Evolutionary conservation across 352 stramenopile species (phyloP), one percentile per base, ranked within the genome.

Genomic region (Pythium aristosporum): DNA sequence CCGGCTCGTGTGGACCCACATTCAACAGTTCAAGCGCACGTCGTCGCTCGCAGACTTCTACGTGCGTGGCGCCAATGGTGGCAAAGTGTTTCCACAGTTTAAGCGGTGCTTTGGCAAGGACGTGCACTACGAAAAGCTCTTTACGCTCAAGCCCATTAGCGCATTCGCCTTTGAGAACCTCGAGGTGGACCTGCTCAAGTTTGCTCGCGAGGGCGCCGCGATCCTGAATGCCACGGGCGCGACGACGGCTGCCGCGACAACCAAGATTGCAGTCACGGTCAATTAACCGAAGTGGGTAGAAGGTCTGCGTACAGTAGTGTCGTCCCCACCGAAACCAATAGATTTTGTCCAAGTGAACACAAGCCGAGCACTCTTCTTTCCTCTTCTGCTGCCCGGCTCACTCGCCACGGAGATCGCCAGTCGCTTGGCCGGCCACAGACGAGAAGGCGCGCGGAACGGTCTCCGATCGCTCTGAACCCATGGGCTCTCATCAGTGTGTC

Each of bases 121-220:
- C 18, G 36, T 53, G 4, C 13, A 60, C 28, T 69, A 60, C 62
- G 74, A 87, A 41, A 87, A 86, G 61, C 65, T 82, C 21, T 90
- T 88, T 57, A 81, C 74, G 25, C 65, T 92, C 11, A 87, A 85
- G 39, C 77, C 83, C 15, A 78, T 92, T 65, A 82, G 66, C 43
- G 77, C 77, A 15, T 88, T 88, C 57, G 63, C 74, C 0, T 92
- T 92, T 61, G 79, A 83, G 53, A 75, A 82, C 10, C 61, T 92
- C 7, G 82, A 89, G 56, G 42, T 67, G 15, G 71, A 82, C 34
- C 68, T 89, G 39, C 62, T 88, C 11, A 70, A 67, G 25, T 89
- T 77, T 62, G 73, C 74, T 39, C 67, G 74, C 41, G 78, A 82
- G 6, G 76, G 74, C 10, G 70, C 58, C 16, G 48, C 47, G 34